These are phyloP conservation scores for Saccharomycopsis selenospora DNA, from an alignment of 805 yeast genomes.

Conservation along the genomic window DNA sequence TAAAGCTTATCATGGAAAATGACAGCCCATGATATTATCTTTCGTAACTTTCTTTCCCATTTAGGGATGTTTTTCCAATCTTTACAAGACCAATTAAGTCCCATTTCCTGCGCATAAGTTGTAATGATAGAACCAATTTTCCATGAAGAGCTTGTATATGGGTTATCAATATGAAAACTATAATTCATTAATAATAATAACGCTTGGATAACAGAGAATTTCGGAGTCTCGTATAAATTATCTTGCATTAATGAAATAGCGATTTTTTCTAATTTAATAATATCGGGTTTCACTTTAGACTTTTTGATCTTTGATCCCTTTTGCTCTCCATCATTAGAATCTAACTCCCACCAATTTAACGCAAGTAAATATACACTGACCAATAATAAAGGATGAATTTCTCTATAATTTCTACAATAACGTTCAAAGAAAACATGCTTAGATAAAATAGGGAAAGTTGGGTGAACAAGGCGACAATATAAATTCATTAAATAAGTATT, in stretches of 20 bases:
- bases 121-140: slow-evolving; percentile 23
- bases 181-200: slow-evolving; percentile 31
- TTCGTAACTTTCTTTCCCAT: slow-evolving; percentile 28
- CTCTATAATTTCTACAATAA: slow-evolving; percentile 27
- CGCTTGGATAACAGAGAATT: slow-evolving; percentile 35
- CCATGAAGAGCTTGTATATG: slow-evolving; percentile 20
- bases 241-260: slow-evolving; percentile 26
- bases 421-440: slow-evolving; percentile 26
- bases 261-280: slow-evolving; percentile 25
- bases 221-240: slow-evolving; percentile 25
- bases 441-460: slow-evolving; percentile 26
- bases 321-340: slow-evolving; percentile 19
- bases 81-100: slow-evolving; percentile 24
- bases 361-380: slow-evolving; percentile 27
- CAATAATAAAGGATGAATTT: slow-evolving; percentile 27
- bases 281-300: slow-evolving; percentile 21
- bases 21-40: slow-evolving; percentile 25
- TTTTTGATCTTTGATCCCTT: slow-evolving; percentile 7
- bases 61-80: slow-evolving; percentile 26
- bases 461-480: slow-evolving; percentile 26
- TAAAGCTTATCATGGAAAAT: slow-evolving; percentile 26
- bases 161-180: slow-evolving; percentile 14
- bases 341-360: slow-evolving; percentile 24
- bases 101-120: slow-evolving; percentile 26
- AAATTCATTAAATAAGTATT: slow-evolving; percentile 23